These are phyloP conservation scores for Epichloe brachyelytri DNA, from an alignment of 2,329 filamentous ascomycete species.

Conservation along the genomic window DNA sequence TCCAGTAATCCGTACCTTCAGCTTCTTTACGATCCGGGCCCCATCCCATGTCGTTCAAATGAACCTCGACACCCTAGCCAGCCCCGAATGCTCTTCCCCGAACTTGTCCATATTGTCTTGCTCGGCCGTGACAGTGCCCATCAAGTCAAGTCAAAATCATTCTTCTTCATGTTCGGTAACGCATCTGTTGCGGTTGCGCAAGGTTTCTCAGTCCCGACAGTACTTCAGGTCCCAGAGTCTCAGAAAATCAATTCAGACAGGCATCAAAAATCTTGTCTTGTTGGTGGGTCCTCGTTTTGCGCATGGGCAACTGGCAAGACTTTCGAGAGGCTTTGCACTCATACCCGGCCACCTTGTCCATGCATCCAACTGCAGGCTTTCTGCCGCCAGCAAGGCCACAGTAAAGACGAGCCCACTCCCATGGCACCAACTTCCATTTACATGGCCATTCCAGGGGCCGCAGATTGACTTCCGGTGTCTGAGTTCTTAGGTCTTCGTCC, in stretches of 20 bases:
- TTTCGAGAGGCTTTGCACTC: neutral
- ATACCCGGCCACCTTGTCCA: neutral
- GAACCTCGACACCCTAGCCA: neutral
- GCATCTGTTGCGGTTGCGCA: neutral
- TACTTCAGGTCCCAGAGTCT: neutral
- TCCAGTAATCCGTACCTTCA: neutral
- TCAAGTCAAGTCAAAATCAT: neutral
- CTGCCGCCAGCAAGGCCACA: neutral
- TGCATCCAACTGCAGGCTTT: neutral
- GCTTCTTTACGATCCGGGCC: neutral
- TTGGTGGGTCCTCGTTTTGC: no score
- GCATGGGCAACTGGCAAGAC: neutral
- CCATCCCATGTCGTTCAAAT: neutral
- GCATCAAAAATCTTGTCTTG: neutral
- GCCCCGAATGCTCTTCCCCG: neutral
- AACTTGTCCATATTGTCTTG: no score
- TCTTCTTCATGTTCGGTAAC: neutral
- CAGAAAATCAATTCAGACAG: no score
- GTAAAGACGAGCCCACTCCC: neutral
- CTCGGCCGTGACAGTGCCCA: neutral
- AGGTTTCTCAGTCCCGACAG: neutral
- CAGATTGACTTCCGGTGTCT: slow-evolving; percentile 10
- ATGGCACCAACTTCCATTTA: slow-evolving; percentile 17
- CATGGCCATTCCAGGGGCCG: slow-evolving; percentile 25
- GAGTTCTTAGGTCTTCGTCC: slow-evolving; percentile 32